These are phyloP conservation scores for Moricandia moricandioides DNA, from an alignment of 345 rosid species.

Conservation along the genomic window DNA sequence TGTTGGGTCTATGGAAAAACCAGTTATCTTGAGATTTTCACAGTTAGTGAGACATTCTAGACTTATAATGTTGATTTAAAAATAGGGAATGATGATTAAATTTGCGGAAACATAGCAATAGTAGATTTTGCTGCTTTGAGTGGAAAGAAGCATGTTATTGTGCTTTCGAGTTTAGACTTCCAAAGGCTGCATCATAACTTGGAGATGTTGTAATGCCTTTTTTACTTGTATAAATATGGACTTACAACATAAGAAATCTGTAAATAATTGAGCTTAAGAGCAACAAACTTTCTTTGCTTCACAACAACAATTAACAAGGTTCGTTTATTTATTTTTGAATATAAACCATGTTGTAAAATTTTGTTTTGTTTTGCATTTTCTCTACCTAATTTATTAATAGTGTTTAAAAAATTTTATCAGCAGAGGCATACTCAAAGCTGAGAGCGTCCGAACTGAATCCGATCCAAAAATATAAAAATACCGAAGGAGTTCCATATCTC, in stretches of 20 bases:
- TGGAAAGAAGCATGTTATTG: conserved; percentile 67
- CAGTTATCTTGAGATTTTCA: background rate
- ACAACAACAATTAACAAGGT: too few species aligned
- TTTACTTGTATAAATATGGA: too few species aligned
- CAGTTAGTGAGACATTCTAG: background rate
- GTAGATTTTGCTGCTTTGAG: conserved; percentile 73
- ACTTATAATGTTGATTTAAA: background rate
- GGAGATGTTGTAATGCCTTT: conserved; percentile 44
- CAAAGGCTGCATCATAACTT: conserved; percentile 65
- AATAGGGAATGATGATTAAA: conserved; percentile 78
- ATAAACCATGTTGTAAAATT: too few species aligned
- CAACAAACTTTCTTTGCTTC: too few species aligned
- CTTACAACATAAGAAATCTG: too few species aligned
- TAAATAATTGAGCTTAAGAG: too few species aligned
- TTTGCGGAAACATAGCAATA: conserved; percentile 76
- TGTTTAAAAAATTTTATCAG: too few species aligned
- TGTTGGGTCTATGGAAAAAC: background rate
- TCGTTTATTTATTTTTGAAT: too few species aligned
- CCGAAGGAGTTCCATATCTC: too few species aligned
- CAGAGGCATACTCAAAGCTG: too few species aligned
- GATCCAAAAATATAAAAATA: background rate
- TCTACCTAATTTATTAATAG: background rate
- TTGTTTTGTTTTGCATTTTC: background rate
- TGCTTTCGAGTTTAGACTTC: conserved; percentile 89
- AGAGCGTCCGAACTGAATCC: too few species aligned